Evolutionary conservation across 2,329 filamentous ascomycete species (phyloP).

Genomic region (Paecilomyces dactylethromorphus): DNA sequence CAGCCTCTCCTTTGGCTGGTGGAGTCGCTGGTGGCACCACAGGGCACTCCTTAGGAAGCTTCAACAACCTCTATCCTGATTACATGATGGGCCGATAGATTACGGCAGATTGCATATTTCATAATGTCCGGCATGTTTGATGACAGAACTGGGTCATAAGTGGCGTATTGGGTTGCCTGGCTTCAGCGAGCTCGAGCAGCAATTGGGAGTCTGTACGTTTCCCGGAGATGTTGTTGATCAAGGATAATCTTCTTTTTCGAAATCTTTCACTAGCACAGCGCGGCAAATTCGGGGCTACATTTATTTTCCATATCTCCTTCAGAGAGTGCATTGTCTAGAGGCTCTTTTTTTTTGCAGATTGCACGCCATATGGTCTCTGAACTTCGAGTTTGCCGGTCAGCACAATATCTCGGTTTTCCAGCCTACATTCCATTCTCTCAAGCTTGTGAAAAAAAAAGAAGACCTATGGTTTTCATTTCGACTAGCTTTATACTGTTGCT

Average conservation of each 20-base stretch:
- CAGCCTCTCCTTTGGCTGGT: constrained; percentile 21
- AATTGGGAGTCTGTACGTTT: constrained; percentile 31
- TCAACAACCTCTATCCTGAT: constrained; percentile 37
- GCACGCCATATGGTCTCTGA: neutral
- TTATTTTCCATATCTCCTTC: constrained; percentile 12
- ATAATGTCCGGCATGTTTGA: constrained; percentile 39
- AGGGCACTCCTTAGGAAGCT: constrained; percentile 25
- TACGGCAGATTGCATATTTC: constrained; percentile 7
- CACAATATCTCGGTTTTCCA: neutral
- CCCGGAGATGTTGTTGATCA: constrained; percentile 30
- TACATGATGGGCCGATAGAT: constrained; percentile 44
- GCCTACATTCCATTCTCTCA: neutral
- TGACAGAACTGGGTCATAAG: constrained; percentile 31
- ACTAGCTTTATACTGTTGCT: neutral
- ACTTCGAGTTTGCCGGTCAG: neutral
- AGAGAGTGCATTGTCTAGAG: neutral
- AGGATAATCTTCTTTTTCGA: constrained; percentile 10
- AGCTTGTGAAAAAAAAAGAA: neutral
- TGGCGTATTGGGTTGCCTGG: constrained; percentile 33
- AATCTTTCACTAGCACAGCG: constrained; percentile 5
- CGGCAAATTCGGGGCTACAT: neutral
- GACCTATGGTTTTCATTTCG: neutral
- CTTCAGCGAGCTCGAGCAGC: constrained; percentile 35
- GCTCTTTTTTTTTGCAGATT: neutral
- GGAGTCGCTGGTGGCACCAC: constrained; percentile 20